Percentiles rank a stretch among this genome's conserved stretches.
Evolutionary conservation across 2,329 filamentous ascomycete genomes (phyloP).

Genomic region (Scedosporium aurantiacum): DNA sequence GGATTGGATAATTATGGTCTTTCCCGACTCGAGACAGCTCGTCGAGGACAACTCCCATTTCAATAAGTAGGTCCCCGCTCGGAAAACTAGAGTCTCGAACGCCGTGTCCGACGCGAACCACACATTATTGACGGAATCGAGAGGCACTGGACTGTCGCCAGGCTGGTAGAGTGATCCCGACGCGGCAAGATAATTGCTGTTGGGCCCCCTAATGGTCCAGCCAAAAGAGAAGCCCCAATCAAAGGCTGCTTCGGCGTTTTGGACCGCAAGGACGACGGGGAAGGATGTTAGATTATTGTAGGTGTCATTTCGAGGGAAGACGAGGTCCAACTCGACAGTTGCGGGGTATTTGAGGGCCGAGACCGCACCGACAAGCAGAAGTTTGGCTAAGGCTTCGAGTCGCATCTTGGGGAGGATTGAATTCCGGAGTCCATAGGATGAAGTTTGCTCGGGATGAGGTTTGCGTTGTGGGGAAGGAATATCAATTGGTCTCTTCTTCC

Average conservation of each 20-base stretch:
- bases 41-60: neutral
- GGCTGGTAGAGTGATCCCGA: neutral
- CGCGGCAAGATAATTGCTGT: neutral
- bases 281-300: constrained; percentile 1
- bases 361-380: neutral
- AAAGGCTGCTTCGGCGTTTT: constrained; percentile 4
- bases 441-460: too few species aligned
- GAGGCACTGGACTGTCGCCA: neutral
- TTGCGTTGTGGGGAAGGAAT: too few species aligned
- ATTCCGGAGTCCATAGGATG: too few species aligned
- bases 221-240: neutral
- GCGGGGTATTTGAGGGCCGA: neutral
- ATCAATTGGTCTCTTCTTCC: too few species aligned
- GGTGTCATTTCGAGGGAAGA: neutral
- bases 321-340: neutral
- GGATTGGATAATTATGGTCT: neutral
- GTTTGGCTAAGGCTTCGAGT: too few species aligned
- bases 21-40: neutral
- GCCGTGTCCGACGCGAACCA: neutral
- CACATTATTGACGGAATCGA: neutral
- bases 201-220: neutral
- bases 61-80: neutral
- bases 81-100: neutral
- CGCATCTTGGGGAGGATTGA: too few species aligned
- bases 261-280: constrained; percentile 3